Evolutionary conservation across 352 stramenopile genomes (phyloP).

Genomic region (Thalassiosira hispida): DNA sequence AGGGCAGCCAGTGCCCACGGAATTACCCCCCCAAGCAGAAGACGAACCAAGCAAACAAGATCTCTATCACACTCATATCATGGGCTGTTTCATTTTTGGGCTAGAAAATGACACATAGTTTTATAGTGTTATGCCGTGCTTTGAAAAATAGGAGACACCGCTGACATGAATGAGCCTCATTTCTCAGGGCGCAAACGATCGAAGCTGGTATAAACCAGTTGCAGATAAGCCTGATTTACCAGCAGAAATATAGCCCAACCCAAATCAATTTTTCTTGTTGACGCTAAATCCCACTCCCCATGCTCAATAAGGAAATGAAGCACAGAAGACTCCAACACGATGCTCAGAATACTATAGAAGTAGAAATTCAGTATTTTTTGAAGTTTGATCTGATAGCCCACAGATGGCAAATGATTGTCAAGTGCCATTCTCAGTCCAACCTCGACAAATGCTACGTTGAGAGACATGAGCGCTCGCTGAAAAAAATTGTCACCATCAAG

Average conservation of each 20-base stretch:
- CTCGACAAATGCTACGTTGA: slow-evolving; percentile 65
- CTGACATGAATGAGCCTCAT: no score
- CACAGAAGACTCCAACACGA: slow-evolving; percentile 30
- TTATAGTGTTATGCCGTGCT: no score
- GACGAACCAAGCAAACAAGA: no score
- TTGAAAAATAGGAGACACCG: no score
- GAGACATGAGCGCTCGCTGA: slow-evolving; percentile 40
- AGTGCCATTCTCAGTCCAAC: slow-evolving; percentile 62
- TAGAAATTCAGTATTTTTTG: slow-evolving; percentile 63
- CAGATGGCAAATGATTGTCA: slow-evolving; percentile 52
- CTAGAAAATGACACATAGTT: no score
- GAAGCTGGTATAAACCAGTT: slow-evolving; percentile 12
- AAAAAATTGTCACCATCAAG: slow-evolving; percentile 54
- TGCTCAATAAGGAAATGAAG: slow-evolving; percentile 12
- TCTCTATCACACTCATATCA: no score
- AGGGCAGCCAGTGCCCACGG: no score
- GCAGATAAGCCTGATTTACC: slow-evolving; percentile 9
- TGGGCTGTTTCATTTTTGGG: no score
- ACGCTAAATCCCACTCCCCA: neutral
- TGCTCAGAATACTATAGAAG: slow-evolving; percentile 56
- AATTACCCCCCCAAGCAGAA: no score
- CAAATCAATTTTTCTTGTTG: slow-evolving; percentile 5
- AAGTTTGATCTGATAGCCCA: slow-evolving; percentile 67
- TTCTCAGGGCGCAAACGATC: slow-evolving; percentile 2
- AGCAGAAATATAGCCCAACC: slow-evolving; percentile 9